These are phyloP conservation scores for Cyberlindnera mycetangii DNA, from an alignment of 805 yeast genomes.

Conservation along the genomic window DNA sequence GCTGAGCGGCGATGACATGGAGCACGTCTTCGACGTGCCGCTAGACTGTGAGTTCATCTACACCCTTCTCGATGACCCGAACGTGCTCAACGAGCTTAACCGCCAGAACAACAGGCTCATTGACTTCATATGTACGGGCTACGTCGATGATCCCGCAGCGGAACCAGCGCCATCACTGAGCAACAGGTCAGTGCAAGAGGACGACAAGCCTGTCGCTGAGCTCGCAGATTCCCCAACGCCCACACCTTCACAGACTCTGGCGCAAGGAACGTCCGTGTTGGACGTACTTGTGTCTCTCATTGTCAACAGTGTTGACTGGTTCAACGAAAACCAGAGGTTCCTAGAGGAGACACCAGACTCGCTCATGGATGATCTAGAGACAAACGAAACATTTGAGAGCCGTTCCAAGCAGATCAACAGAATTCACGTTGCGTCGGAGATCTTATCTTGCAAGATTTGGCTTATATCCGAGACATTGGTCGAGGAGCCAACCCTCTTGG, in stretches of 20 bases:
- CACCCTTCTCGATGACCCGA: slow-evolving; percentile 35
- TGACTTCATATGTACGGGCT: slow-evolving; percentile 50
- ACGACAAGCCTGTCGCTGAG: slow-evolving; percentile 2
- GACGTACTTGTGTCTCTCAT: slow-evolving; percentile 43
- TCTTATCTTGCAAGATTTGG: slow-evolving; percentile 88
- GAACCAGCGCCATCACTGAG: background rate
- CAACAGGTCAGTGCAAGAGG: background rate
- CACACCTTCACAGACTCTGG: background rate
- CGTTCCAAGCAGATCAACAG: slow-evolving; percentile 24
- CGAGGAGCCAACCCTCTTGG: slow-evolving; percentile 61
- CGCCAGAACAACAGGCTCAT: slow-evolving; percentile 41
- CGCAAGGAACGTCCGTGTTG: slow-evolving; percentile 36
- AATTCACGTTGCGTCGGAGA: slow-evolving; percentile 74
- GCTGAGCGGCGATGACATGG: slow-evolving; percentile 7
- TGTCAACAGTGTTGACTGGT: slow-evolving; percentile 41
- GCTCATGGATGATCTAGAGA: slow-evolving; percentile 16
- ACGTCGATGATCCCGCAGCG: slow-evolving; percentile 25
- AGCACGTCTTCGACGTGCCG: slow-evolving; percentile 11
- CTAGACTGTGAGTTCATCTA: slow-evolving; percentile 33
- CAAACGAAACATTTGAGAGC: slow-evolving; percentile 3
- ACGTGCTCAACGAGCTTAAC: slow-evolving; percentile 35
- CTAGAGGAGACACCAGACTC: slow-evolving; percentile 3
- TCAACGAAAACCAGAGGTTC: slow-evolving; percentile 24
- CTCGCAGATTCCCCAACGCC: background rate
- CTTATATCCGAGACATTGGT: slow-evolving; percentile 84